Evolutionary conservation across 2,329 filamentous ascomycete genomes (phyloP).

Genomic region (Penicillium sp.): DNA sequence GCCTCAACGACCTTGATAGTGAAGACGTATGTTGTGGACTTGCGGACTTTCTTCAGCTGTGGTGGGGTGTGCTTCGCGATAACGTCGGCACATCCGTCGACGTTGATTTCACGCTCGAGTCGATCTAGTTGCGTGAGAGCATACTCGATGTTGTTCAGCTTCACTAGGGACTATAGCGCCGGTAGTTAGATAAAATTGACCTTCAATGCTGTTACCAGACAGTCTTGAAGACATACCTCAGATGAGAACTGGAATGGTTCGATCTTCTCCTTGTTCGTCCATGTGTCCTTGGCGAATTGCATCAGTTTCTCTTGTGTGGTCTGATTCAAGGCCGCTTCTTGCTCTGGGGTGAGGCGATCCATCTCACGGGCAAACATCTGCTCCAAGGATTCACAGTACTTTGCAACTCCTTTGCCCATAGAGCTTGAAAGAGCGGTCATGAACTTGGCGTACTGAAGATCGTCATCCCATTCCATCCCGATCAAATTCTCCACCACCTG

Average conservation of each 20-base stretch:
- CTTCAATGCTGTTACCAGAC: background rate
- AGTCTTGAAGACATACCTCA: slow-evolving; percentile 65
- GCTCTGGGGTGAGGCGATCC: slow-evolving; percentile 87
- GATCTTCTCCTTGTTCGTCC: slow-evolving; percentile 87
- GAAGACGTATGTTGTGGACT: slow-evolving; percentile 89
- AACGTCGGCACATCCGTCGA: slow-evolving; percentile 85
- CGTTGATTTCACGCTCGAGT: slow-evolving; percentile 86
- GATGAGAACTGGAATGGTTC: slow-evolving; percentile 97
- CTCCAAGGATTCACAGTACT: slow-evolving; percentile 91
- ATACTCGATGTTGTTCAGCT: slow-evolving; percentile 97
- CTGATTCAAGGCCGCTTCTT: slow-evolving; percentile 77
- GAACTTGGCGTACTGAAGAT: slow-evolving; percentile 92
- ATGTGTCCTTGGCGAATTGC: slow-evolving; percentile 90
- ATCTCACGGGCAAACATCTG: slow-evolving; percentile 86
- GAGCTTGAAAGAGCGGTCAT: slow-evolving; percentile 92
- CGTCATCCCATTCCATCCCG: slow-evolving; percentile 88
- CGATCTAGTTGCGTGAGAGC: slow-evolving; percentile 91
- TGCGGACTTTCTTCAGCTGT: slow-evolving; percentile 69
- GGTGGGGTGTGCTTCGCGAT: slow-evolving; percentile 77
- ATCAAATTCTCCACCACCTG: slow-evolving; percentile 88
- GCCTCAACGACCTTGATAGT: slow-evolving; percentile 98
- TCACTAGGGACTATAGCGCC: slow-evolving; percentile 81
- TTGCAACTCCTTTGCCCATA: slow-evolving; percentile 79
- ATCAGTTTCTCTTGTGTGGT: slow-evolving; percentile 92
- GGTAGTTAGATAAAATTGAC: slow-evolving; percentile 5